phyloP scores from a whole-genome alignment of 148 eudicot species.

The Camellia granthamiana region DNA sequence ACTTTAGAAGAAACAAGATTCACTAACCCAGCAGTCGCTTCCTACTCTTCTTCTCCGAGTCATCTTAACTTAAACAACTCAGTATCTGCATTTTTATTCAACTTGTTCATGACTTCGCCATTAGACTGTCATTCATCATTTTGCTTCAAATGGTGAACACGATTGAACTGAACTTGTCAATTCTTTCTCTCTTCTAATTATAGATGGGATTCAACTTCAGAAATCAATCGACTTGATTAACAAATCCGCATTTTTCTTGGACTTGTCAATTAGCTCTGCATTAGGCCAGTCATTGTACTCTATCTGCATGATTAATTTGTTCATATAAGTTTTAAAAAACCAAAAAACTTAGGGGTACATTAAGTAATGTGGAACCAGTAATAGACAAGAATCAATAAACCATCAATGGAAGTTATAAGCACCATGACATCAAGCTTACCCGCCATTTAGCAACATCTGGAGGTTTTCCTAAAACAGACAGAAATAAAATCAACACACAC shows the following conservation, averaged over 20 bases:
- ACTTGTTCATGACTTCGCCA: neutral
- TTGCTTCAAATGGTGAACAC: neutral
- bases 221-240: slow-evolving; percentile 65
- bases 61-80: neutral
- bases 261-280: slow-evolving; percentile 81
- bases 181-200: neutral
- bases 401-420: slow-evolving; percentile 2
- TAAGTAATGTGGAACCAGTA: too few relatives aligned
- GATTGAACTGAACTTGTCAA: neutral
- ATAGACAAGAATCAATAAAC: neutral
- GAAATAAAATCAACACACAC: slow-evolving; percentile 14
- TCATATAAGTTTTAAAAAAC: neutral
- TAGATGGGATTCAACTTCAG: slow-evolving; percentile 22
- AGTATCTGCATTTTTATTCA: neutral
- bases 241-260: slow-evolving; percentile 90
- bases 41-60: neutral
- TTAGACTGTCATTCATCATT: neutral
- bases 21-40: neutral
- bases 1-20: neutral
- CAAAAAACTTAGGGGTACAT: too few relatives aligned
- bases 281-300: slow-evolving; percentile 92
- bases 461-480: slow-evolving; percentile 47
- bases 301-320: slow-evolving; percentile 49
- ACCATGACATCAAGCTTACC: slow-evolving; percentile 43
- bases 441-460: slow-evolving; percentile 83